Evolutionary conservation across 1,284 basidiomycete genomes (phyloP).

Genomic region (Macrocystidia cucumis): DNA sequence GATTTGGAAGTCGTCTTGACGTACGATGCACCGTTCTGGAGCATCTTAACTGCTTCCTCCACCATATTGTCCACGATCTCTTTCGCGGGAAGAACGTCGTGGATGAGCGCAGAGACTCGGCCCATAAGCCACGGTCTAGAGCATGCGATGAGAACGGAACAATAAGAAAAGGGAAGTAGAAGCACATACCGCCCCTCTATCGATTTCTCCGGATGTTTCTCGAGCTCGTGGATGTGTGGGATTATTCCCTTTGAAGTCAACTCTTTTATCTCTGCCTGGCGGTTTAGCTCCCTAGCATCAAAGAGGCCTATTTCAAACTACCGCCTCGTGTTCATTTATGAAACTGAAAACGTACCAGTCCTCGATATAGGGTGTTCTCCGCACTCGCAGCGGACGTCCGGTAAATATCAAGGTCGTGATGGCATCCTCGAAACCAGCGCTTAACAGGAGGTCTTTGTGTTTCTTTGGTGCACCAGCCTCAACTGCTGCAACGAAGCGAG

Average conservation of each 20-base stretch:
- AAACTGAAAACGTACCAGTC: slow-evolving; percentile 46
- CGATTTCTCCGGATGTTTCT: slow-evolving; percentile 72
- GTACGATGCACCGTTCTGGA: slow-evolving; percentile 23
- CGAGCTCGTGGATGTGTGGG: slow-evolving; percentile 63
- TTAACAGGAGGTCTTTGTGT: slow-evolving; percentile 73
- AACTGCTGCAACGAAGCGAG: slow-evolving; percentile 78
- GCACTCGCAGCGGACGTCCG: slow-evolving; percentile 81
- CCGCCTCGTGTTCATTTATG: background rate
- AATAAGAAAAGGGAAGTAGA: background rate
- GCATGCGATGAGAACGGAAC: background rate
- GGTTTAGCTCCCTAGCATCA: slow-evolving; percentile 38
- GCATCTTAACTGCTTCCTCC: slow-evolving; percentile 48
- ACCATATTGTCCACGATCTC: slow-evolving; percentile 81
- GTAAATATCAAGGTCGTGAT: slow-evolving; percentile 80
- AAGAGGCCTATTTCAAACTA: slow-evolving; percentile 1
- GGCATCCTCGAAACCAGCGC: slow-evolving; percentile 64
- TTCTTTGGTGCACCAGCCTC: slow-evolving; percentile 78
- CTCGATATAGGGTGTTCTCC: slow-evolving; percentile 74
- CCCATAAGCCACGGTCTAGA: slow-evolving; percentile 68
- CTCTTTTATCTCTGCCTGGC: slow-evolving; percentile 67
- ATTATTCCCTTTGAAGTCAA: slow-evolving; percentile 74
- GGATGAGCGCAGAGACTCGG: slow-evolving; percentile 65
- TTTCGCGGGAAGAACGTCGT: slow-evolving; percentile 73
- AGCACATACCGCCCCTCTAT: slow-evolving; percentile 20
- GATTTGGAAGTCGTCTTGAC: slow-evolving; percentile 23